These are phyloP conservation scores for Bryopsis sp. DNA, from an alignment of 139 green algal species.

Conservation along the genomic window DNA sequence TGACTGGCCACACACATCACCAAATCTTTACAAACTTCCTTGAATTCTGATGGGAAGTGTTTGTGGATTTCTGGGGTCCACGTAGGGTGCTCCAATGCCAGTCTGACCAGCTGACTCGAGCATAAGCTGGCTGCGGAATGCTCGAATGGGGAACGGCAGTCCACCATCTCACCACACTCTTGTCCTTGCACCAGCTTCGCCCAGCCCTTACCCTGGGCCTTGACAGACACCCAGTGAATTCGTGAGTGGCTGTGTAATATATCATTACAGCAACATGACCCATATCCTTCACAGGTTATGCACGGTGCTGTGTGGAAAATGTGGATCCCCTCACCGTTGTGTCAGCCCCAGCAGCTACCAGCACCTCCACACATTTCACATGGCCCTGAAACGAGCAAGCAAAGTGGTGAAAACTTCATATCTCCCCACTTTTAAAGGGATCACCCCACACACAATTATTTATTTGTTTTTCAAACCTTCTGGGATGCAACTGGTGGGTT, in stretches of 20 bases:
- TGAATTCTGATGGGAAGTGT: slow-evolving; percentile 14
- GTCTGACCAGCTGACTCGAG: neutral
- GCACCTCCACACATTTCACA: slow-evolving; percentile 15
- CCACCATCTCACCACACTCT: slow-evolving; percentile 11
- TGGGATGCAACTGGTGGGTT: no score
- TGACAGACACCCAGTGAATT: neutral
- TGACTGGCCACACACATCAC: neutral
- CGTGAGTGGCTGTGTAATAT: neutral
- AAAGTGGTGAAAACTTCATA: no score
- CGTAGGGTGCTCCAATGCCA: slow-evolving; percentile 8
- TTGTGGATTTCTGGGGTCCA: slow-evolving; percentile 12
- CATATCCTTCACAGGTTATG: no score
- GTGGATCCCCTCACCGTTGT: no score
- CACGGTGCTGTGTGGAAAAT: no score
- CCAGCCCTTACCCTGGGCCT: slow-evolving; percentile 15
- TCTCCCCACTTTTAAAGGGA: no score
- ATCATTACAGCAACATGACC: no score
- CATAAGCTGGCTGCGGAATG: slow-evolving; percentile 10
- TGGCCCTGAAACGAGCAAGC: no score
- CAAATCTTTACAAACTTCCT: neutral
- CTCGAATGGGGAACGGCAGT: slow-evolving; percentile 10
- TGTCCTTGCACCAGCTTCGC: slow-evolving; percentile 16
- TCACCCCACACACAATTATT: no score
- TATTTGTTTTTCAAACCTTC: no score
- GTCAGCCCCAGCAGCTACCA: slow-evolving; percentile 15